These are phyloP conservation scores for Rhizoctonia solani DNA, from an alignment of 1,284 basidiomycete species.

Conservation along the genomic window DNA sequence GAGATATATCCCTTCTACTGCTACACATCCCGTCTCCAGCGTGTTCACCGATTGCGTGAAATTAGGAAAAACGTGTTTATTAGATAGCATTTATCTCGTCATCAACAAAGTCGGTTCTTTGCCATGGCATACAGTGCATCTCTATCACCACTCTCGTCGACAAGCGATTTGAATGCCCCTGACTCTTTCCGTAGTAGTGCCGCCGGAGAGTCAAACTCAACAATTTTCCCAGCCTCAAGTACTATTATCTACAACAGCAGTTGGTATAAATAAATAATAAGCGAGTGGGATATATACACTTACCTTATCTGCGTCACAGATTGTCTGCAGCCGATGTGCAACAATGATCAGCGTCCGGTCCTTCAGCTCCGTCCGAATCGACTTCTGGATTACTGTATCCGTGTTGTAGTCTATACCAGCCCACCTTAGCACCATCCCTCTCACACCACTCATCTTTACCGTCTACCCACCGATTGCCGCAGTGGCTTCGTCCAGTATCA, in stretches of 20 bases:
- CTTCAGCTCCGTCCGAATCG: no score
- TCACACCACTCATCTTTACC: not conserved
- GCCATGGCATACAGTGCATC: conserved; percentile 46
- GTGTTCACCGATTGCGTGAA: no score
- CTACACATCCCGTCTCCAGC: no score
- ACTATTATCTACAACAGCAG: conserved; percentile 36
- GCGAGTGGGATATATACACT: not conserved
- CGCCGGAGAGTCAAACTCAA: conserved; percentile 48
- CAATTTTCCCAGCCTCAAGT: conserved; percentile 39
- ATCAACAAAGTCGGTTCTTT: no score
- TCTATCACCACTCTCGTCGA: conserved; percentile 49
- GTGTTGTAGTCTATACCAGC: conserved; percentile 43
- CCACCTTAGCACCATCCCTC: not conserved
- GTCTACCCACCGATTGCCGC: conserved; percentile 13
- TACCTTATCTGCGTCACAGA: conserved; percentile 63
- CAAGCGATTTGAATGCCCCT: conserved; percentile 47
- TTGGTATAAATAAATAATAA: not conserved
- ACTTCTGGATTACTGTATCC: conserved; percentile 58
- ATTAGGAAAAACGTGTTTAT: no score
- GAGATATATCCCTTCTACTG: no score
- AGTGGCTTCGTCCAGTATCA: no score
- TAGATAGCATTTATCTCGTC: no score
- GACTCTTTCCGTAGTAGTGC: conserved; percentile 47
- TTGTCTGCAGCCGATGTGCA: conserved; percentile 70
- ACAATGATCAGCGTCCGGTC: conserved; percentile 65